Percentiles rank a stretch among this genome's conserved stretches.
Conservation (phyloP, 2,329 filamentous ascomycete genomes). For the Blumeria hordei region DNA sequence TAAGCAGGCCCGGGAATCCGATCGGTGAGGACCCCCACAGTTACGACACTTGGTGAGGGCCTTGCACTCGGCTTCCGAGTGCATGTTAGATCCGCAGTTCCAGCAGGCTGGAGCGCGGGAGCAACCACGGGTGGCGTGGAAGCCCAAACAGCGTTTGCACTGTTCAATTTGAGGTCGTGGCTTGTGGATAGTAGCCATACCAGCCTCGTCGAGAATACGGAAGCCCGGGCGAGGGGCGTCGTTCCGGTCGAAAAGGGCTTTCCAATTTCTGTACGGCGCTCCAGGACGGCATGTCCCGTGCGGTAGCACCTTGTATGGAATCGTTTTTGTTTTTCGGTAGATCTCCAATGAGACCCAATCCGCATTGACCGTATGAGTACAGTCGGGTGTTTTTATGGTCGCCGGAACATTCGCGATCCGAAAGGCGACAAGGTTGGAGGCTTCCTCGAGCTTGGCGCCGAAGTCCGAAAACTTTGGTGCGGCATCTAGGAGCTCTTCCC, state of each 20-base stretch:
- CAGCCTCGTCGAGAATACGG: not conserved
- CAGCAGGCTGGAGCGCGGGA: not conserved
- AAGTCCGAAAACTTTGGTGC: no score
- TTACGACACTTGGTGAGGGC: not conserved
- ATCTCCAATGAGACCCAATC: no score
- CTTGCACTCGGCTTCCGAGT: not conserved
- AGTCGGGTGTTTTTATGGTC: no score
- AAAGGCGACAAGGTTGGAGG: no score
- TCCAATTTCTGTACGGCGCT: not conserved
- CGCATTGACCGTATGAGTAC: no score
- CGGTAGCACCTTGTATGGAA: not conserved
- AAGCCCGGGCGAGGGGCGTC: not conserved
- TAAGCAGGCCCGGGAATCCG: not conserved
- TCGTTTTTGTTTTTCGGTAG: rapidly evolving
- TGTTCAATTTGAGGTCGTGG: not conserved
- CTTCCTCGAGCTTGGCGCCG: no score
- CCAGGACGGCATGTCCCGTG: not conserved
- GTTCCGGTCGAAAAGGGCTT: not conserved
- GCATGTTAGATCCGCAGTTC: not conserved
- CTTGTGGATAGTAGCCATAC: not conserved
- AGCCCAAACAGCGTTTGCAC: not conserved
- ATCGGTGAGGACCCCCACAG: not conserved
- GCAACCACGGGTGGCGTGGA: not conserved
- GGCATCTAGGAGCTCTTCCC: no score
- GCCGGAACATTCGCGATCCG: no score